Base-by-base conservation (phyloP, 148 eudicot species). In the Euryodendron excelsum region DNA sequence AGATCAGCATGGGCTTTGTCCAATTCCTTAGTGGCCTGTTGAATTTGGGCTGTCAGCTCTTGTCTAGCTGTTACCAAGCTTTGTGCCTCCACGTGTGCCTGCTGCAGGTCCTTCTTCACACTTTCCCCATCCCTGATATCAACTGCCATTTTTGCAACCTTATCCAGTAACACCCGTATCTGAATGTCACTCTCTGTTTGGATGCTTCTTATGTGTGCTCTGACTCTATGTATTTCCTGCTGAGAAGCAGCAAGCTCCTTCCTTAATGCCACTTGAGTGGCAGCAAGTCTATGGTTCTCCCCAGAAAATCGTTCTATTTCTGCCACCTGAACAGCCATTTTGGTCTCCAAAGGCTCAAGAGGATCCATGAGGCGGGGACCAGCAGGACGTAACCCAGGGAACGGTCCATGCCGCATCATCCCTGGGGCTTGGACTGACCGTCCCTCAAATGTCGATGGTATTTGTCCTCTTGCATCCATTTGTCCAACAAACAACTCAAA, bases 111-210 rank as follows among this genome's bases (percentile, higher is more conserved):
- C 69, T 86, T 89, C 89, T 88, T 91, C 44, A 90, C 53, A 76
- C 74, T 82, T 9, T 87, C 95, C 82, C 88, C 94, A 67, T 86
- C 91, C 82, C 87, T 87, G 50, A 85, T 75, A 75, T 84, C 89
- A 44, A 77, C 83, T 82, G 92, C 99, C 95, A 89, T 84, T 75
- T 94, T 92, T 25, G 88, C 91, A 82, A 87, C 91, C 88, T 91
- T 96, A 37, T 92, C 98, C 77, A 89, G 76, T 71, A 92, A 86
- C 74, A 86, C 85, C 53, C 91, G 85, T 76, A 96, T 87, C 73
- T 91, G 96, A 69, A 96, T 87, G 86, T 89, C 93, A 31, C 91
- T 87, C 79, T 96, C 99, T 2, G 92, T 87, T 76, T 91, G 89
- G 55, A 82, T 87, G 80, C 94, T 96, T 83, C 89, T 87, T 36